Evolutionary conservation across 768 basidiomycete genomes (phyloP).

Genomic region (Lentinula guzmanii): DNA sequence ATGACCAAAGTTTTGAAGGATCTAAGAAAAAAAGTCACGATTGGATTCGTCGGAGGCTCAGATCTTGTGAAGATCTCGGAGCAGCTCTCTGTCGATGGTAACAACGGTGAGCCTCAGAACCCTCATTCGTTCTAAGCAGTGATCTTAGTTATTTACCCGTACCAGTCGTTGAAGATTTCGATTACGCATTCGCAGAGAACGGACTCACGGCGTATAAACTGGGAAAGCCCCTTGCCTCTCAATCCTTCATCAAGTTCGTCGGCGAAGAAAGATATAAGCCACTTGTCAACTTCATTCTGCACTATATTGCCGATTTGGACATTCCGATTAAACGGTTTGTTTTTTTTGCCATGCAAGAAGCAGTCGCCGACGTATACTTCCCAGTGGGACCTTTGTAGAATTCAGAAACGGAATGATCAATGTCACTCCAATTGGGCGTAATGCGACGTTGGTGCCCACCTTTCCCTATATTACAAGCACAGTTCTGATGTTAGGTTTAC

Average conservation of each 20-base stretch:
- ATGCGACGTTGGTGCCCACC: constrained; percentile 67
- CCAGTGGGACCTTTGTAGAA: constrained; percentile 91
- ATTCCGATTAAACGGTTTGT: constrained; percentile 86
- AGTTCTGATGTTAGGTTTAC: background rate
- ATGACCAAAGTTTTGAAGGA: constrained; percentile 63
- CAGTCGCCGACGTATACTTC: background rate
- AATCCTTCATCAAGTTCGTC: constrained; percentile 83
- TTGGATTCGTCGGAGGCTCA: constrained; percentile 93
- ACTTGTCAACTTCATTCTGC: constrained; percentile 88
- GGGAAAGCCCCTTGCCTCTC: constrained; percentile 66
- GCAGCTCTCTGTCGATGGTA: constrained; percentile 61
- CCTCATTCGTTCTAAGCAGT: background rate
- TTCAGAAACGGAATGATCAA: constrained; percentile 98
- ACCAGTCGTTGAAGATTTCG: constrained; percentile 73
- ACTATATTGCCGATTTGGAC: constrained; percentile 90
- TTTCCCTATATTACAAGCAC: background rate
- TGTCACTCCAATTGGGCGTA: constrained; percentile 92
- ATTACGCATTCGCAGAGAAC: constrained; percentile 93
- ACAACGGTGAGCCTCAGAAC: constrained; percentile 38
- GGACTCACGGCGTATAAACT: constrained; percentile 87
- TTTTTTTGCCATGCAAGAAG: background rate
- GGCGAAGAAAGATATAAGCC: constrained; percentile 93
- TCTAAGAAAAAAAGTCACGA: constrained; percentile 65
- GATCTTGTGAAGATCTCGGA: constrained; percentile 86
- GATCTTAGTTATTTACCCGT: background rate